Conservation (phyloP, 169 alveolate genomes). For the Eimeria acervulina region DNA sequence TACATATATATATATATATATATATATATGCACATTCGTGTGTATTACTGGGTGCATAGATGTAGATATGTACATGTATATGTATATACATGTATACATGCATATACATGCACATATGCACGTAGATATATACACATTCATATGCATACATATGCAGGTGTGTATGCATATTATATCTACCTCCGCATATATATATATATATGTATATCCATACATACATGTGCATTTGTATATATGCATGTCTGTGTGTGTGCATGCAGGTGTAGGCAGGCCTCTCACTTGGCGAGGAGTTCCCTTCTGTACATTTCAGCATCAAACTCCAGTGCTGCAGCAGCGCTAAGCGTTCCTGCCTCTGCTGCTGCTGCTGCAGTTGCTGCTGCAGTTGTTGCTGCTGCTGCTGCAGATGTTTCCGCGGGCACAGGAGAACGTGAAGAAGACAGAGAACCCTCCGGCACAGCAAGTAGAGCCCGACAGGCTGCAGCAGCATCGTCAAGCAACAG, state of each 20-base stretch:
- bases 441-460: slow-evolving; percentile 2
- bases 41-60: background rate
- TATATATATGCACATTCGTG: too few species aligned
- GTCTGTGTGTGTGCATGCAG: background rate
- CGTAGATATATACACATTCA: background rate
- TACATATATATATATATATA: background rate
- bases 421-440: background rate
- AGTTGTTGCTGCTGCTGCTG: too few species aligned
- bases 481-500: slow-evolving; percentile 3
- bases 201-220: background rate
- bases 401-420: background rate
- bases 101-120: background rate
- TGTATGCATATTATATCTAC: background rate
- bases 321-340: background rate
- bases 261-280: background rate
- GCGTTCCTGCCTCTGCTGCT: background rate
- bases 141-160: background rate
- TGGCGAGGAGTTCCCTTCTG: slow-evolving; percentile 25
- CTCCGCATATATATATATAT: background rate
- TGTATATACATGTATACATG: background rate
- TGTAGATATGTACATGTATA: background rate
- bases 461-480: slow-evolving; percentile 11
- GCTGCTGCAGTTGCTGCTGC: too few species aligned
- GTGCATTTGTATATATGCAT: background rate
- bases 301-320: slow-evolving; percentile 44